These are phyloP conservation scores for Aspergillus brunneoviolaceus DNA, from an alignment of 2,329 filamentous ascomycete species.

Conservation along the genomic window DNA sequence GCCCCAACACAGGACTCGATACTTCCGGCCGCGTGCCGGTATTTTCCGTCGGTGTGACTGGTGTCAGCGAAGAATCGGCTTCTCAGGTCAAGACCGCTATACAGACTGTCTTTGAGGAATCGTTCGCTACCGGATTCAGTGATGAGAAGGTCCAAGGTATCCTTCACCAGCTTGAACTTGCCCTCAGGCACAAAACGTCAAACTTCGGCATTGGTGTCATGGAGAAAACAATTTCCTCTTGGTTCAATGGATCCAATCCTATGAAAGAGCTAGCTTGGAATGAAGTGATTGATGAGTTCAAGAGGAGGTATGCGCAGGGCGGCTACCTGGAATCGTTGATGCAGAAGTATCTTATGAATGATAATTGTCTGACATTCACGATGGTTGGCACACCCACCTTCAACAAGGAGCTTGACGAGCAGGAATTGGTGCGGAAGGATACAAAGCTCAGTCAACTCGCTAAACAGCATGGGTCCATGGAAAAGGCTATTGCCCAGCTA, in stretches of 20 bases:
- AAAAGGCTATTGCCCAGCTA: slow-evolving; percentile 69
- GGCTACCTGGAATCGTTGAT: slow-evolving; percentile 81
- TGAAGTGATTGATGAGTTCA: slow-evolving; percentile 79
- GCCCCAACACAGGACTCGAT: slow-evolving; percentile 91
- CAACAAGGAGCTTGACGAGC: slow-evolving; percentile 68
- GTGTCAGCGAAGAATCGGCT: slow-evolving; percentile 79
- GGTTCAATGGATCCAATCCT: slow-evolving; percentile 94
- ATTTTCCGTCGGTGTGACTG: slow-evolving; percentile 87
- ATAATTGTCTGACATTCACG: slow-evolving; percentile 85
- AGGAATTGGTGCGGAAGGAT: slow-evolving; percentile 74
- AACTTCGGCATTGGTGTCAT: slow-evolving; percentile 91
- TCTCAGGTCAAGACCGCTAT: slow-evolving; percentile 73
- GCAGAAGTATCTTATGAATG: slow-evolving; percentile 86
- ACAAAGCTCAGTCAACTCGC: slow-evolving; percentile 71
- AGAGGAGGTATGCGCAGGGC: slow-evolving; percentile 69
- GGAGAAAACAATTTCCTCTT: slow-evolving; percentile 82
- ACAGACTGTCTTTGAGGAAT: slow-evolving; percentile 68
- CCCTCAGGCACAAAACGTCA: slow-evolving; percentile 92
- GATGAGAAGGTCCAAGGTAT: slow-evolving; percentile 88
- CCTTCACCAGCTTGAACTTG: slow-evolving; percentile 89
- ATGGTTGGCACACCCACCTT: slow-evolving; percentile 84
- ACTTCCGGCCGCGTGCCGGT: slow-evolving; percentile 72
- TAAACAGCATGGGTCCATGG: slow-evolving; percentile 66
- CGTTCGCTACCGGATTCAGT: slow-evolving; percentile 76
- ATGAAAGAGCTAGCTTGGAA: slow-evolving; percentile 92